A percentile compares a stretch with the other conserved stretches of the same genome.
phyloP scores from a whole-genome alignment of 495 filamentous ascomycete genomes.

The Oidiodendron maius region DNA sequence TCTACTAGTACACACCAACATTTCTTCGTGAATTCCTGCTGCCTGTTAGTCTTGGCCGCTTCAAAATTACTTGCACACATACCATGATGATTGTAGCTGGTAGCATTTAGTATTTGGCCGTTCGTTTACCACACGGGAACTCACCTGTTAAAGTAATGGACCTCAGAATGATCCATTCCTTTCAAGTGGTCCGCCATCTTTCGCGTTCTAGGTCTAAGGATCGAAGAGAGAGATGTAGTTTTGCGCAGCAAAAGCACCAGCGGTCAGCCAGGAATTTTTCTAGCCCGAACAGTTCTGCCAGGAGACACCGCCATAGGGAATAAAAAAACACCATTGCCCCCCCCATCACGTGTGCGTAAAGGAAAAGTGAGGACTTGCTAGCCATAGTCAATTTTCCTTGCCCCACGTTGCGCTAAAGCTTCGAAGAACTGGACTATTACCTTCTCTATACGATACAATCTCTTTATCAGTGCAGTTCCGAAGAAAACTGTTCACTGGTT shows the following conservation, averaged over 20 bases:
- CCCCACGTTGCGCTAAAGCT: too few species aligned
- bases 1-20: slow-evolving; percentile 71
- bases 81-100: slow-evolving; percentile 95
- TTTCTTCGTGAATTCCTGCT: slow-evolving; percentile 92
- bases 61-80: slow-evolving; percentile 24
- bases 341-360: too few species aligned
- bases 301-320: background rate
- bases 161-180: slow-evolving; percentile 79
- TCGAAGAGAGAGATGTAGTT: background rate
- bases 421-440: too few species aligned
- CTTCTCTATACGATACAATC: too few species aligned
- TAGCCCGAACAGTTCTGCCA: background rate
- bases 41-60: slow-evolving; percentile 4
- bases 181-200: slow-evolving; percentile 40
- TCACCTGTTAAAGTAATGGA: slow-evolving; percentile 96
- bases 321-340: too few species aligned
- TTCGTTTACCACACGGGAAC: slow-evolving; percentile 19
- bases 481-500: too few species aligned
- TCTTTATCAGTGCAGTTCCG: too few species aligned
- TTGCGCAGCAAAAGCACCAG: background rate
- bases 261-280: slow-evolving; percentile 1
- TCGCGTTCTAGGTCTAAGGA: too few species aligned
- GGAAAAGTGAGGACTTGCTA: too few species aligned
- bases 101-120: slow-evolving; percentile 19
- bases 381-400: too few species aligned